A percentile compares a stretch with the other conserved stretches of the same genome.
Evolutionary conservation across 2,329 filamentous ascomycete genomes (phyloP).

Genomic region (Beauveria scarabaeidicola): DNA sequence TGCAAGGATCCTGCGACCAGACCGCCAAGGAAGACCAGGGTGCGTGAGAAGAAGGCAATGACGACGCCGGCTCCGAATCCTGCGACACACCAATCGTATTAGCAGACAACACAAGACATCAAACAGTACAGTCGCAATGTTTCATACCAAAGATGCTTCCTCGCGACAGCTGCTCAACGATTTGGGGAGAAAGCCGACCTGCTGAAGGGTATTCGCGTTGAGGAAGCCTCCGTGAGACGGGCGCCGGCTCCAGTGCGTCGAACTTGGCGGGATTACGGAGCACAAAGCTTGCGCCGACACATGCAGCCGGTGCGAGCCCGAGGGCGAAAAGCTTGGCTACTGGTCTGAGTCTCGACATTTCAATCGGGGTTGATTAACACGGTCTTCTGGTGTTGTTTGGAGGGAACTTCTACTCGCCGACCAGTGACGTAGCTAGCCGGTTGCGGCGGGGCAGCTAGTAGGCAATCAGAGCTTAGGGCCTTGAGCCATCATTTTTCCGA

Average conservation of each 20-base stretch:
- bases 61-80: conserved; percentile 56
- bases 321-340: conserved; percentile 11
- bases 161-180: conserved; percentile 42
- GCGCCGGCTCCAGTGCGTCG: conserved; percentile 19
- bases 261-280: conserved; percentile 21
- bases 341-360: conserved; percentile 5
- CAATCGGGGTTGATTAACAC: background rate
- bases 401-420: background rate
- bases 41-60: conserved; percentile 62
- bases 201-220: conserved; percentile 12
- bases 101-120: background rate
- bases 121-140: background rate
- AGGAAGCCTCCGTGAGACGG: conserved; percentile 11
- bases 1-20: conserved; percentile 55
- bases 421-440: background rate
- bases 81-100: conserved; percentile 19
- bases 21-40: conserved; percentile 59
- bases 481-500: no score
- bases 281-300: conserved; percentile 19
- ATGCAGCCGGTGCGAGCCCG: conserved; percentile 22
- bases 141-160: conserved; percentile 43
- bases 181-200: conserved; percentile 18
- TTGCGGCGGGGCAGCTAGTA: background rate
- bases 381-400: background rate
- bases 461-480: background rate